These are phyloP conservation scores for Zizania latifolia DNA, from an alignment of 176 grass and related monocot species.

Conservation along the genomic window DNA sequence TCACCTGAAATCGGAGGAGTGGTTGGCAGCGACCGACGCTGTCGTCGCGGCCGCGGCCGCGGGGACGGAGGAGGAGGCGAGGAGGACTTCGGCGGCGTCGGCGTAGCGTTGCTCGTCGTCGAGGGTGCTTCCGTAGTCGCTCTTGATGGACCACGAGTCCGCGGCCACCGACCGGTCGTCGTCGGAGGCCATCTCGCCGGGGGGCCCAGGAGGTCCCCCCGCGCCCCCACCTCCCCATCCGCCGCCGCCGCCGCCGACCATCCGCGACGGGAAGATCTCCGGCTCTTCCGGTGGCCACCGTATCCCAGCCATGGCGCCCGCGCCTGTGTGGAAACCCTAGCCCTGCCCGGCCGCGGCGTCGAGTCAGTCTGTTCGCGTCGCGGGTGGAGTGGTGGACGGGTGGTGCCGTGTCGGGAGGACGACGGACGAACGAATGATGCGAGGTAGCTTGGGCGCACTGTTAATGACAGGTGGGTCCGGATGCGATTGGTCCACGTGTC, in stretches of 20 bases:
- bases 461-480: conserved; percentile 3
- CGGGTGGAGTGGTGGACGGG: too few species aligned
- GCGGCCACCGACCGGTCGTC: conserved; percentile 93
- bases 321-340: conserved; percentile 37
- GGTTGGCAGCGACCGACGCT: conserved; percentile 33
- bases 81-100: conserved; percentile 66
- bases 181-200: conserved; percentile 64
- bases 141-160: conserved; percentile 98
- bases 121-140: conserved; percentile 90
- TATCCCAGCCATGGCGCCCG: conserved; percentile 58
- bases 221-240: neutral
- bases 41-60: conserved; percentile 28
- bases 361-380: neutral
- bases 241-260: conserved; percentile 19
- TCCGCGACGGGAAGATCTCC: conserved; percentile 56
- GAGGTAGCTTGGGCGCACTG: neutral
- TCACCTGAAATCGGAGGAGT: conserved; percentile 74
- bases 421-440: neutral
- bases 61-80: conserved; percentile 42
- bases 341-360: neutral
- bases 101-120: conserved; percentile 96
- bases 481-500: neutral
- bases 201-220: conserved; percentile 4
- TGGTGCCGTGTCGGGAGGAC: conserved; percentile 1
- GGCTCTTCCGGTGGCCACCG: conserved; percentile 75